Percentiles rank a stretch among this genome's conserved stretches.
Conservation (phyloP, 2,329 filamentous ascomycete species). For the Celoporthe dispersa region DNA sequence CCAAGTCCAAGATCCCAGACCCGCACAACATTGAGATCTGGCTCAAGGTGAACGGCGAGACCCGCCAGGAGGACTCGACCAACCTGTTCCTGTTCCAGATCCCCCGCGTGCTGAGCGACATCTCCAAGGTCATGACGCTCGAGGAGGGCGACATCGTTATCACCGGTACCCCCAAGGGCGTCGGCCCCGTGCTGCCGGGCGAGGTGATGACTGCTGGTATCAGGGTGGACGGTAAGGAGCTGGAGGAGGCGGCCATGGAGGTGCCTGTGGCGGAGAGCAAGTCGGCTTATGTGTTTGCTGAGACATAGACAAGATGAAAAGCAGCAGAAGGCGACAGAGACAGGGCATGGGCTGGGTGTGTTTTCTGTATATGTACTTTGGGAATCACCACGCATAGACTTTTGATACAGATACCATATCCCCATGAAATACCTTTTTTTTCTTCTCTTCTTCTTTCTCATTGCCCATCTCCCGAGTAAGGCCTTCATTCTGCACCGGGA, state of each 20-base stretch:
- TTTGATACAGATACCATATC: constrained; percentile 3
- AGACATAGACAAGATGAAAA: constrained; percentile 57
- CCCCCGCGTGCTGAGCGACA: constrained; percentile 84
- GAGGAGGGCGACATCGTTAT: constrained; percentile 90
- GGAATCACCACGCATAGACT: constrained; percentile 19
- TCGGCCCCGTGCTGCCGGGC: constrained; percentile 82
- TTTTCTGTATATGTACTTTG: constrained; percentile 13
- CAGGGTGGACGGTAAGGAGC: constrained; percentile 76
- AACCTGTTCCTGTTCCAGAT: constrained; percentile 93
- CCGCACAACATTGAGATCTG: constrained; percentile 89
- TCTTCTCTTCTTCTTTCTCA: neutral
- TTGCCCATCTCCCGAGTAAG: neutral
- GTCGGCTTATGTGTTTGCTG: constrained; percentile 75
- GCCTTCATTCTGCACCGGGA: neutral
- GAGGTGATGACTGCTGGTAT: constrained; percentile 88
- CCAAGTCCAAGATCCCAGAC: constrained; percentile 78
- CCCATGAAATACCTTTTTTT: neutral
- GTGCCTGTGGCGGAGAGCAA: constrained; percentile 81
- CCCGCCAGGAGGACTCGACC: constrained; percentile 85
- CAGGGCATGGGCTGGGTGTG: neutral
- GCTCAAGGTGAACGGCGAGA: constrained; percentile 79
- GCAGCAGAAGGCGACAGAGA: neutral
- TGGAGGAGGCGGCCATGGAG: constrained; percentile 84
- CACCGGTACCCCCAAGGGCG: constrained; percentile 97
- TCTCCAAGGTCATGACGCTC: constrained; percentile 92